Evolutionary conservation across 352 stramenopile genomes (phyloP).

Genomic region (Thraustochytrium striatum): DNA sequence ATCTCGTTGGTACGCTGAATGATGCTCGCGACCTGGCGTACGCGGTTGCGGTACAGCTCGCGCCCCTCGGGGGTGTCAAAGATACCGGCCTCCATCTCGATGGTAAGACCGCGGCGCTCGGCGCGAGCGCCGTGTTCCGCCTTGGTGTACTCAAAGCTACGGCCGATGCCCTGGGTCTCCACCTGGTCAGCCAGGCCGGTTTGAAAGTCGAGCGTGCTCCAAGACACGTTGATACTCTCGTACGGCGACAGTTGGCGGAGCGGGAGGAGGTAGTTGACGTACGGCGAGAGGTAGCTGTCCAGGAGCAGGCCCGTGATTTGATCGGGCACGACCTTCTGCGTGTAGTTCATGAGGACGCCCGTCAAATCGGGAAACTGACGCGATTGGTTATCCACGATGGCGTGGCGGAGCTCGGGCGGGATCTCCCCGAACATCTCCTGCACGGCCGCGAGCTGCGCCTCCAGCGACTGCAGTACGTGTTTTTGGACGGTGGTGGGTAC

Average conservation of each 20-base stretch:
- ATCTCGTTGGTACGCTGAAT: not conserved
- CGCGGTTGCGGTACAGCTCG: not conserved
- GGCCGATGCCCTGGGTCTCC: not conserved
- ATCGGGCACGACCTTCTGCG: not conserved
- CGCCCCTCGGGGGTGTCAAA: not conserved
- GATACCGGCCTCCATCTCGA: not conserved
- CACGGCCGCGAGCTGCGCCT: no score
- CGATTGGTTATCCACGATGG: not conserved
- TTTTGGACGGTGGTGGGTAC: no score
- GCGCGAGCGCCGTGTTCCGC: not conserved
- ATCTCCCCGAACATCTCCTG: no score
- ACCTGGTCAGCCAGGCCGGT: not conserved
- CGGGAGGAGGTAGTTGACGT: not conserved
- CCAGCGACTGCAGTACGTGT: no score
- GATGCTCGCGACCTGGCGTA: not conserved
- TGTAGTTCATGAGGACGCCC: not conserved
- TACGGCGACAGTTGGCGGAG: not conserved
- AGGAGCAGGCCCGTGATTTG: conserved; percentile 5
- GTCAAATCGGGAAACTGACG: not conserved
- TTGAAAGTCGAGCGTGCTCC: not conserved
- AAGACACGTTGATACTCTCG: not conserved
- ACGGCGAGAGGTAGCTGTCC: not conserved
- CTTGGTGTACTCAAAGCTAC: not conserved
- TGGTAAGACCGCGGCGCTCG: not conserved
- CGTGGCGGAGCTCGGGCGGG: no score